Evolutionary conservation across 176 grass and related monocot species (phyloP), one percentile per base, ranked within the genome.

Genomic region (Pontederia crassipes): DNA sequence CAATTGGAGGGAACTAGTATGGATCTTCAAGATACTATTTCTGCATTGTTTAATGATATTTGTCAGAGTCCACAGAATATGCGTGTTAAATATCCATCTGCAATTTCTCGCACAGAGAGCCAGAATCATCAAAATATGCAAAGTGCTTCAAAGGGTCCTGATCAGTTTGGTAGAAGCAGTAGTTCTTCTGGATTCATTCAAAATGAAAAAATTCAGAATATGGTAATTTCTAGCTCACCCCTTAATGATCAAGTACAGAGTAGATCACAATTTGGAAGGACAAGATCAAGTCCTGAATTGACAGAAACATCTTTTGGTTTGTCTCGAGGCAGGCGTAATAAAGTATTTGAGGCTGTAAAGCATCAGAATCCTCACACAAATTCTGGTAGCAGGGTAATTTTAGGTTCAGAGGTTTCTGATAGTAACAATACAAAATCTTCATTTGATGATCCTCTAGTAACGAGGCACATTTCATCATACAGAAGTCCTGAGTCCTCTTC

Each of bases 211-310:
- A 71, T 74, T 27, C 80, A 78, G 64, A 74, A 73, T 81, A 58
- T 70, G 24, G 13, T 64, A 55, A 89, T 86, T 67, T 45, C 65
- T 61, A 26, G 32, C 46, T 32, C 75, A 27, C 73, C 76, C 70
- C 20, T 72, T 4, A 73, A 73, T 13, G 80, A 77, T 20, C 82
- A 80, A 75, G 79, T 82, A 15, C 65, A 85, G 65, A 79, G 49
- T 24, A 79, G 61, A 67, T 81, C 76, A 57, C 80, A 78, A 27
- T 95, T 95, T 80, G 82, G 73, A 75, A 82, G 85, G 81, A 86
- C 82, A 52, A 80, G 64, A 48, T 95, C 89, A 54, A 89, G 82
- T 72, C 89, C 89, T 67, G 89, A 95, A 58, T 64, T 95, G 74
- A 80, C 82, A 54, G 81, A 77, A 12, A 72, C 79, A 76, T 82